Evolutionary conservation across 2,329 filamentous ascomycete species (phyloP), one percentile per base, ranked within the genome.

Genomic region (Pezicula carpinea): DNA sequence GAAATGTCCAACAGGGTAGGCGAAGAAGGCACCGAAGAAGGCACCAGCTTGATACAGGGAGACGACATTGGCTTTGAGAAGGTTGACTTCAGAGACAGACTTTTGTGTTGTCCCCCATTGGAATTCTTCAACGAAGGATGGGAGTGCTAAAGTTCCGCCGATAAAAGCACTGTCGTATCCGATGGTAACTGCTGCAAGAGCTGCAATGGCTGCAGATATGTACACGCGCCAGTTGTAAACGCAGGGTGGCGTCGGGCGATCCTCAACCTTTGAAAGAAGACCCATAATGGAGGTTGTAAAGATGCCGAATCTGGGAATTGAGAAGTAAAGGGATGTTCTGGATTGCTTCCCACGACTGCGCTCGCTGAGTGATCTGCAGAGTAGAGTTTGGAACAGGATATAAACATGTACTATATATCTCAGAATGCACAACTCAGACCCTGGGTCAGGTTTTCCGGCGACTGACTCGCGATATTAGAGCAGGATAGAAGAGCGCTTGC

Each of bases 21-120:
- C 85, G 50, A 78, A 75, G 34, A 89, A 68, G n/a, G 83, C 80
- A 43, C 88, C 88, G 57, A 92, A 91, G 70, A 93, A 91, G 50
- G 87, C 87, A 49, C 87, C 87, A 8, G 87, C 88, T 66, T 92
- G 88, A 69, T 89, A 91, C 45, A 85, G 79, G 21, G 84, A 89
- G 43, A 90, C 87, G 51, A 91, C 89, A 64, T 91, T 92, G 58
- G 83, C 73, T 59, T 81, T 83, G 40, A 86, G 69, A 4, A 86
- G 66, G 23, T 81, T 75, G 21, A 82, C 68, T n/a, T 77, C 60
- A 3, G 58, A 46, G 0, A 62, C 45, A 3, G 49, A 4, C 62
- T 65, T 67, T 83, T 77, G 2, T 66, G 59, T 23, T 26, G 39
- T 46, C 2, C 64, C 69, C 57, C 90, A 83, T 13, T 70, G 58